Evolutionary conservation across 2,329 filamentous ascomycete genomes (phyloP), one percentile per base, ranked within the genome.

Genomic region (Clarireedia hainanense): DNA sequence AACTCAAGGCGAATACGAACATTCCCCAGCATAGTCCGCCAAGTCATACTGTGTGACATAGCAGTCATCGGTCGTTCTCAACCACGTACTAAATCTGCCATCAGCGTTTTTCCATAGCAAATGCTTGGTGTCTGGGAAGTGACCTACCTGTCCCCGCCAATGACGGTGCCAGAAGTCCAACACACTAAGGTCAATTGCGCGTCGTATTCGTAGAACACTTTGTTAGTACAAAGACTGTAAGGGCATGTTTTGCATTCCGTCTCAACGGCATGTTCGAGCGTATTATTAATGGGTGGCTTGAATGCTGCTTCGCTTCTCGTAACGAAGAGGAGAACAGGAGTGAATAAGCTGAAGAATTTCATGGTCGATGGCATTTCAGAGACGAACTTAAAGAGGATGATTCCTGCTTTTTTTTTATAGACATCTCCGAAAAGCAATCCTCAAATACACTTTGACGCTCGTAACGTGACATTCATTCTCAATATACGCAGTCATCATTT

Each of bases 181-280:
- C 62, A 64, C 7, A 52, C 37, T 4, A 62, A 47, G 4, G 49
- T 50, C n/a, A 62, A 52, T 7, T 26, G 24, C 9, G 57, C 57
- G 0, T 50, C 30, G 37, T 59, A 58, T 2, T 51, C 23, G 37
- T 63, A 63, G 12, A 50, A 60, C 17, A 24, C 50, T 15, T 58
- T 61, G 23, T 63, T 64, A 1, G 58, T 58, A 48, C 62, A 64
- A 6, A 63, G 56, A 6, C 50, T 42, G 34, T 62, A 64, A 10
- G 62, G 62, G 55, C 62, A 63, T 10, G 60, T 62, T 20, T 64
- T 63, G 34, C 62, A 64, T 46, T 63, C 61, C 1, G 62, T 63
- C 23, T 51, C 39, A 2, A 64, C 57, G 2, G 55, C 61, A 6
- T 5, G 4, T 36, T 63, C 61, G 14, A 63, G 30, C 2, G 61